Conservation (phyloP, 768 basidiomycete species). For the Coprinopsis marcescibilis region DNA sequence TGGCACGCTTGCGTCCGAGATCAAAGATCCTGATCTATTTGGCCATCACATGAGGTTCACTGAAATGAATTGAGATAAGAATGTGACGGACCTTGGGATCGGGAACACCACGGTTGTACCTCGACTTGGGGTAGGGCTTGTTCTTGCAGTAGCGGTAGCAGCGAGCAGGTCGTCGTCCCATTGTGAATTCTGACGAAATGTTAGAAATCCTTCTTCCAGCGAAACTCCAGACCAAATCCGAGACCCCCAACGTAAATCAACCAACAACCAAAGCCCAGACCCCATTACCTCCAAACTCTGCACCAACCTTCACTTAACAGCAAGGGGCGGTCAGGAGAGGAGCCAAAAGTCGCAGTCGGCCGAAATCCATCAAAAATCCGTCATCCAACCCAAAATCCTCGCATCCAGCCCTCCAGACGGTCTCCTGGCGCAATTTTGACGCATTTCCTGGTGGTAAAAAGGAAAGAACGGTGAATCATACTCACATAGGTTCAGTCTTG, state of each 20-base stretch:
- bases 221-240: too few relatives aligned
- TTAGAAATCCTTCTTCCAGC: constrained; percentile 1
- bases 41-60: neutral
- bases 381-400: constrained; percentile 13
- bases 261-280: too few relatives aligned
- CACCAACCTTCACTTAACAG: too few relatives aligned
- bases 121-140: constrained; percentile 94
- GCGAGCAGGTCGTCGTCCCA: constrained; percentile 97
- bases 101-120: constrained; percentile 98
- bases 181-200: constrained; percentile 31
- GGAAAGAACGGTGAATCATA: neutral
- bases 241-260: too few relatives aligned
- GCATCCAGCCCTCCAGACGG: neutral
- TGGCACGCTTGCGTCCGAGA: constrained; percentile 91
- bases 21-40: constrained; percentile 92
- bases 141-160: constrained; percentile 99
- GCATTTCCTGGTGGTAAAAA: neutral
- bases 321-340: constrained; percentile 12
- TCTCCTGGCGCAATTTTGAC: neutral
- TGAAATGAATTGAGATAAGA: neutral
- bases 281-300: neutral
- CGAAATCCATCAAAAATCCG: constrained; percentile 16
- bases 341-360: too few relatives aligned
- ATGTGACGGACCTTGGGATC: constrained; percentile 69
- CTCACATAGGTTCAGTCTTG: neutral